Evolutionary conservation across 371 early-diverging fungal genomes (phyloP), one percentile per base, ranked within the genome.

Genomic region (Mortierella polycephala): DNA sequence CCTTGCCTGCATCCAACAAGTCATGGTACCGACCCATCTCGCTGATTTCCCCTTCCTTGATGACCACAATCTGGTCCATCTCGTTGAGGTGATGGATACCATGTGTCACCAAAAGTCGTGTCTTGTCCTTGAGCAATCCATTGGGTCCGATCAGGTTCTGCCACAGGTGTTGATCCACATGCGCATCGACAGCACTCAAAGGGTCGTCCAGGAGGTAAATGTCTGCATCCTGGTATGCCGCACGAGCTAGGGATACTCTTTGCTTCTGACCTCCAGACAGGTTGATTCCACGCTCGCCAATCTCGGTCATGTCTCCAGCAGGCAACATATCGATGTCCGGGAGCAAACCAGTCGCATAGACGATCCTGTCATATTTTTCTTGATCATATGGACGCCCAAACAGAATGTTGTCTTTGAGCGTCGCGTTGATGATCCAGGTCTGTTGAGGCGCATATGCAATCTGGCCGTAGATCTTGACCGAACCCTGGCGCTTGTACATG

Each of bases 131-230:
- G 41, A 93, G 83, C 41, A 92, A 55, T 20, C 93, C 93, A 5
- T 81, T 64, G 40, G 87, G 86, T 18, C 90, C 88, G 42, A 85
- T 62, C 51, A 83, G 59, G 55, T 82, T 51, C 9, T 77, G 66
- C 65, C 83, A 83, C 18, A 81, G n/a, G 9, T 71, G 75, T 40
- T 69, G 75, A 45, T 71, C 75, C 5, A 95, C 95, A 67, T 93
- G 92, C 0, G 92, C 90, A 73, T 95, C 96, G 7, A 95, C 92
- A 9, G 94, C 94, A 64, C 85, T 81, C 9, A 90, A 74, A 8
- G 93, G 89, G 49, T 93, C 93, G 63, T 94, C 93, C 47, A 90
- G 58, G 12, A 92, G 71, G 59, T 90, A 89, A 21, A 95, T 85
- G 60, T 94, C 93, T 0, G 92, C 88, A 21, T 88, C 83, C 54